phyloP scores from a whole-genome alignment of 2,329 filamentous ascomycete species.

The Colletotrichum karsti region DNA sequence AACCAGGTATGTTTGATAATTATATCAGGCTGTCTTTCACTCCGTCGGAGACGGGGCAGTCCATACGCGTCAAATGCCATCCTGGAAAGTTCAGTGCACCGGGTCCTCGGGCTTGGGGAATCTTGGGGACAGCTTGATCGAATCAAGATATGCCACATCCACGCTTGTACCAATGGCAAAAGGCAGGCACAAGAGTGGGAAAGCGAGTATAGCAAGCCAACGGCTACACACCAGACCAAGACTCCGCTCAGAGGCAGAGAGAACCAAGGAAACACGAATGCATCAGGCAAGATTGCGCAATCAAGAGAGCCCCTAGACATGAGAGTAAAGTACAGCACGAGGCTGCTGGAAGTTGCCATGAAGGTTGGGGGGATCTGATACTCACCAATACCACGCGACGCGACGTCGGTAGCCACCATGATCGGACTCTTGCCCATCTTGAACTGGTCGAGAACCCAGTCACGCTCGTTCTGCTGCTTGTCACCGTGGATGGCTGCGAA shows the following conservation, averaged over 20 bases:
- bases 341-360: constrained; percentile 67
- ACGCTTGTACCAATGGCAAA: constrained; percentile 74
- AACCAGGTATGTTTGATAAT: constrained; percentile 55
- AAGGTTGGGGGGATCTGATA: constrained; percentile 62
- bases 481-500: constrained; percentile 91
- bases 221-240: constrained; percentile 83
- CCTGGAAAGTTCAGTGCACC: constrained; percentile 61
- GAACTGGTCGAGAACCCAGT: constrained; percentile 99
- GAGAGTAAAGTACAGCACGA: constrained; percentile 87
- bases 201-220: constrained; percentile 74
- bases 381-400: constrained; percentile 99
- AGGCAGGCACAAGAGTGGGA: constrained; percentile 77
- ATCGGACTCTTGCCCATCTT: constrained; percentile 99
- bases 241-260: constrained; percentile 74
- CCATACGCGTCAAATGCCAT: constrained; percentile 68
- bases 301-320: constrained; percentile 87
- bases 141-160: constrained; percentile 82
- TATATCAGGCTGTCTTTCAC: constrained; percentile 63
- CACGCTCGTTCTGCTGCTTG: constrained; percentile 99
- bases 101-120: constrained; percentile 65
- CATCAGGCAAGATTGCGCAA: constrained; percentile 93
- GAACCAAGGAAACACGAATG: constrained; percentile 85
- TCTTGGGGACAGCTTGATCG: constrained; percentile 75
- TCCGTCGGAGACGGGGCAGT: constrained; percentile 67
- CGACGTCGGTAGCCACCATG: constrained; percentile 99